Base-by-base conservation (phyloP, 352 stramenopile species). In the Globisporangium polare region DNA sequence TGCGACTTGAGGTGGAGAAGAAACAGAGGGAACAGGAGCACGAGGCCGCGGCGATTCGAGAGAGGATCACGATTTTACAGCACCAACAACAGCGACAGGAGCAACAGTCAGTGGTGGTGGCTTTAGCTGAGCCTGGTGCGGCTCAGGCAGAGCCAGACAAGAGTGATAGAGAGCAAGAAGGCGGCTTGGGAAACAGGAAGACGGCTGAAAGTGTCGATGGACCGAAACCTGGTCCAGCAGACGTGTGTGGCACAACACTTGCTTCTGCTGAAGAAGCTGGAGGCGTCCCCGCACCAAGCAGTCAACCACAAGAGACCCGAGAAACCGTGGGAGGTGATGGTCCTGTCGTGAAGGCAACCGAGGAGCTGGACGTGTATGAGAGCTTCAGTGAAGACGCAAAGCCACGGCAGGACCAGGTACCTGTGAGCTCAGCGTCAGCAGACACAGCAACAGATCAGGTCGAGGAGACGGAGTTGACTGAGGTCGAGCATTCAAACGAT, bases 11-110 rank as follows among this genome's bases (percentile, higher is more conserved):
- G 15, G 58, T 53, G 1, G 64, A 63, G 31, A 63, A 63, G 37
- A 72, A 53, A 49, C 57, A 54, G 43, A 52, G 37, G 39, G 66
- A 73, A 31, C 58, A 67, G 7, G 43, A 66, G 35, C 47, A 63
- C 33, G 37, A 53, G 22, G 37, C 22, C 0, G 26, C 41, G 17
- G 9, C n/a, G 15, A 31, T 31, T 8, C n/a, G 26, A 15, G 59
- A 53, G 35, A 50, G 42, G 18, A 42, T 53, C 7, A 24, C 24
- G 9, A 39, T n/a, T 18, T 15, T 65, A 17, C 35, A 46, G n/a
- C 47, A 46, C 12, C 58, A 51, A 13, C 41, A 12, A 3, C 7
- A 4, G 26, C 31, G 33, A 10, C 45, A 26, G 22, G 18, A 37
- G 27, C 24, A 24, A 17, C 15, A 24, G 9, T 9, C 18, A 24